Evolutionary conservation across 1,284 basidiomycete species (phyloP).

Genomic region (Somion occarium): DNA sequence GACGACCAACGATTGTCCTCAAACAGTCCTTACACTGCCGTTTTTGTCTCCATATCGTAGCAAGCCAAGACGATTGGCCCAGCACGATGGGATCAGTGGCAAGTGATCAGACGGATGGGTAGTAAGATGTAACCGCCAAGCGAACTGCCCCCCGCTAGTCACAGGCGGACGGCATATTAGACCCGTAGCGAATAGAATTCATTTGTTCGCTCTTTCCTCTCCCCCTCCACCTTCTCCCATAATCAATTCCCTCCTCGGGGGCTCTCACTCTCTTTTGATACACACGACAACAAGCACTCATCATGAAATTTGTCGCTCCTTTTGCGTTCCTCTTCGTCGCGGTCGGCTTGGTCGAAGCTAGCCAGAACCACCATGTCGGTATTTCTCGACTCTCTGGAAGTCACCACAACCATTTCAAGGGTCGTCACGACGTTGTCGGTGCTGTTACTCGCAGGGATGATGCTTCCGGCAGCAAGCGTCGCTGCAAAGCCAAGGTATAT

Average conservation of each 20-base stretch:
- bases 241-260: not conserved
- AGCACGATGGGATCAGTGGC: too few relatives aligned
- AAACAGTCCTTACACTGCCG: too few relatives aligned
- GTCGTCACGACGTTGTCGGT: not conserved
- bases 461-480: constrained; percentile 7
- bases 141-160: not conserved
- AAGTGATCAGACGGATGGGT: too few relatives aligned
- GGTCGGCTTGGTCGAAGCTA: constrained; percentile 34
- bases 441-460: constrained; percentile 1
- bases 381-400: constrained; percentile 29
- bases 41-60: too few relatives aligned
- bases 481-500: constrained; percentile 13
- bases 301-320: constrained; percentile 31
- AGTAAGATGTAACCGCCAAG: not conserved
- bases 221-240: not conserved
- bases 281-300: constrained; percentile 5
- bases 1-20: too few relatives aligned
- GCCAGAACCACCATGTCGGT: constrained; percentile 28
- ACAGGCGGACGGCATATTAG: not conserved
- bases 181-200: not conserved
- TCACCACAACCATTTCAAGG: constrained; percentile 24
- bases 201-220: constrained; percentile 2
- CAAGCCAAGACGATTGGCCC: too few relatives aligned
- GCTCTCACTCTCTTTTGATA: not conserved
- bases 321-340: constrained; percentile 36